Evolutionary conservation across 116 monocot genomes (phyloP), one percentile per base, ranked within the genome.

Genomic region (Thalassia testudinum): DNA sequence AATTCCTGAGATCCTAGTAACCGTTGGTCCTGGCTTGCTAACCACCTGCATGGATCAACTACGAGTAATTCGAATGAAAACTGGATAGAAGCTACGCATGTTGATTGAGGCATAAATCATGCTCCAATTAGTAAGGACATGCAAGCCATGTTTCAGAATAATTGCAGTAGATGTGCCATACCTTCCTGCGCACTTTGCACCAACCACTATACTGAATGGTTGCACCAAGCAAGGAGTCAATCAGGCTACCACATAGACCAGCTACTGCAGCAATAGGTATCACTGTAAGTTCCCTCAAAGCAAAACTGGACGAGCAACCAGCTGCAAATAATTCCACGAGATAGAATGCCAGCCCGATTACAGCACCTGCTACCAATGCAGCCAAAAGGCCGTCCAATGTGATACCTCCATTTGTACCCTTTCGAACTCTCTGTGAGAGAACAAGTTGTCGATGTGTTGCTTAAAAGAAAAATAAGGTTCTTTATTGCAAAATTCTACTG

Each of bases 391-490:
- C 92, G 48, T 70, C 67, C 28, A 66, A 0, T 14, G 92, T 83
- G 24, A 93, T 75, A 34, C 62, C 87, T 60, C 92, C 92, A 81
- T 93, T 93, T 47, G 87, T 87, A 22, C 92, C 92, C 75, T 78
- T 93, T 24, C 54, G 63, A 42, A 93, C 92, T 69, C 57, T 87
- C 92, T 93, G 70, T 5, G 6, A 34, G 30, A 34, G 30, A 34
- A 34, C n/a, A n/a, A n/a, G n/a, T n/a, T n/a, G n/a, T n/a, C n/a
- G n/a, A n/a, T n/a, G n/a, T n/a, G n/a, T n/a, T n/a, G n/a, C n/a
- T n/a, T n/a, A n/a, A n/a, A n/a, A n/a, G n/a, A n/a, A n/a, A n/a
- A n/a, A n/a, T n/a, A n/a, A n/a, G n/a, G n/a, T n/a, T n/a, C n/a
- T n/a, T n/a, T n/a, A n/a, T n/a, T n/a, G n/a, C n/a, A n/a, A n/a